Evolutionary conservation across 169 alveolate species (phyloP).

Genomic region (Plasmodium chabaudi): DNA sequence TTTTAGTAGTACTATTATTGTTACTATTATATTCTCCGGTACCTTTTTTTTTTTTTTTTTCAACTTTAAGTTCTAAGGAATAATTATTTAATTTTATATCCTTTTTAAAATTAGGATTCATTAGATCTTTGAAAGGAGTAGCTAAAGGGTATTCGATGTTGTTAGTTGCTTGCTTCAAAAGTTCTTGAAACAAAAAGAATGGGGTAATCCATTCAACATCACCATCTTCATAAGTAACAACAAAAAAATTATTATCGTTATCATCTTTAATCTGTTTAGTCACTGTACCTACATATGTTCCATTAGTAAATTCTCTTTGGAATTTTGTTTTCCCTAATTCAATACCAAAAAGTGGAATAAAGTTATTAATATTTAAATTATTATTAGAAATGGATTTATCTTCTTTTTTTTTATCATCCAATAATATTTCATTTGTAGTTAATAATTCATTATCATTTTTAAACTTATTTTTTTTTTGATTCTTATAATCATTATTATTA

Average conservation of each 20-base stretch:
- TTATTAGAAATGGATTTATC: neutral
- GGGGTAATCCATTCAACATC: conserved; percentile 77
- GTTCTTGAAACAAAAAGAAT: conserved; percentile 67
- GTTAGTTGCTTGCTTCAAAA: conserved; percentile 69
- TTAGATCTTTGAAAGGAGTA: conserved; percentile 54
- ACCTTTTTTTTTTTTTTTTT: conserved; percentile 44
- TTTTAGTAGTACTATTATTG: conserved; percentile 45
- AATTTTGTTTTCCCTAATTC: conserved; percentile 74
- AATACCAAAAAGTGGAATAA: conserved; percentile 70
- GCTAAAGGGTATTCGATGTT: conserved; percentile 70
- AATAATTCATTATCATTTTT: neutral
- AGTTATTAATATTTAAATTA: conserved; percentile 6
- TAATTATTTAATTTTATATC: conserved; percentile 56
- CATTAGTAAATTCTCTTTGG: conserved; percentile 77
- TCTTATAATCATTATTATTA: neutral
- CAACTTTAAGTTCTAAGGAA: conserved; percentile 63
- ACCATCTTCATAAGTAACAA: conserved; percentile 76
- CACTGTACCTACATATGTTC: conserved; percentile 73
- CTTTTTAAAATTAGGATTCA: conserved; percentile 54
- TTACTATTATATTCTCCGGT: conserved; percentile 36
- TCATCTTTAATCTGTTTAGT: conserved; percentile 71
- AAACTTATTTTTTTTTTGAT: neutral
- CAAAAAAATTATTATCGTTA: conserved; percentile 52
- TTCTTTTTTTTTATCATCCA: conserved; percentile 3
- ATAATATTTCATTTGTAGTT: neutral